A percentile compares a stretch with the other conserved stretches of the same genome.
Evolutionary conservation across 495 filamentous ascomycete genomes (phyloP).

Genomic region (Daldinia caldariorum): DNA sequence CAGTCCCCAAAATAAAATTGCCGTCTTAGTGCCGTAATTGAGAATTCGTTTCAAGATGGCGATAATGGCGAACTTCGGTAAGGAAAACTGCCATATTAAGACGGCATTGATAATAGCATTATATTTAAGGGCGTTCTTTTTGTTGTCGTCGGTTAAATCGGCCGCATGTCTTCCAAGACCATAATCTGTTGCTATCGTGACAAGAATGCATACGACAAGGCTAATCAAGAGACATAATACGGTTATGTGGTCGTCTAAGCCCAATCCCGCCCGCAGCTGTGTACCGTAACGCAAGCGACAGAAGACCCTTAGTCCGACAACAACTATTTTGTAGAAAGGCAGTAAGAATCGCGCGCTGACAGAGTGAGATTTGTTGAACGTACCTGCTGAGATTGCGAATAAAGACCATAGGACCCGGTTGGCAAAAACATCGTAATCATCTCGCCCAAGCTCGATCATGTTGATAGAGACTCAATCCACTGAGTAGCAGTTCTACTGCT

Average conservation of each 20-base stretch:
- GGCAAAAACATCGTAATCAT: slow-evolving; percentile 38
- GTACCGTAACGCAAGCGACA: slow-evolving; percentile 33
- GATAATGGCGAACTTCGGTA: slow-evolving; percentile 47
- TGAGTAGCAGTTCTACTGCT: neutral
- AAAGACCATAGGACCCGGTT: slow-evolving; percentile 34
- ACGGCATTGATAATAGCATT: slow-evolving; percentile 44
- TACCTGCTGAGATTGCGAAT: slow-evolving; percentile 34
- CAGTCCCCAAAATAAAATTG: slow-evolving; percentile 38
- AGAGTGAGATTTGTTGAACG: neutral
- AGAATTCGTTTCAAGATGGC: slow-evolving; percentile 47
- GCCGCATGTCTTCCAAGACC: slow-evolving; percentile 40
- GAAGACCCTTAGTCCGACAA: slow-evolving; percentile 38
- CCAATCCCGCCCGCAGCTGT: slow-evolving; percentile 30
- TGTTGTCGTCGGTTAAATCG: slow-evolving; percentile 16
- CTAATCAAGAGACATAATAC: slow-evolving; percentile 39
- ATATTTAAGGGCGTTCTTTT: slow-evolving; percentile 36
- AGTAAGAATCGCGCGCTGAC: slow-evolving; percentile 13
- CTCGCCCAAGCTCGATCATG: slow-evolving; percentile 34
- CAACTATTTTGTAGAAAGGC: slow-evolving; percentile 26
- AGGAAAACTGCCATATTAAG: slow-evolving; percentile 45
- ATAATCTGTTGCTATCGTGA: slow-evolving; percentile 33
- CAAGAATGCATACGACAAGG: slow-evolving; percentile 31
- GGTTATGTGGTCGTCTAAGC: slow-evolving; percentile 44
- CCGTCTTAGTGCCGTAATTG: slow-evolving; percentile 40
- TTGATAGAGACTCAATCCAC: slow-evolving; percentile 1